Evolutionary conservation across 495 filamentous ascomycete genomes (phyloP), one percentile per base, ranked within the genome.

Genomic region (Hyaloscypha variabilis): DNA sequence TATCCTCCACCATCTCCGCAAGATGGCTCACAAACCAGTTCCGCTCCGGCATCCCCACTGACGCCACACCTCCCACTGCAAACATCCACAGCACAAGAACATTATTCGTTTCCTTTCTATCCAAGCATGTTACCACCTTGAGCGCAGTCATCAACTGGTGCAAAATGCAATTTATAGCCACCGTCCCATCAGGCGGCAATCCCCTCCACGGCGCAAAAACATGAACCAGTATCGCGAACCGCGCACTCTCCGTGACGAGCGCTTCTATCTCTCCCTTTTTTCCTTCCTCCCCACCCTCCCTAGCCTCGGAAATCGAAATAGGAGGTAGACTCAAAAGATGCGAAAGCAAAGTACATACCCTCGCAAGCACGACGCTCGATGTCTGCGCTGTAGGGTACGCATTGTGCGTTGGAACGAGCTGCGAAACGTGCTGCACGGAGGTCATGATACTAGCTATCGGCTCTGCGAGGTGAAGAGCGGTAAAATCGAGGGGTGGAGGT

Each of bases 381-480:
- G 39, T 67, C 17, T 51, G n/a, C 1, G 65, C 50, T 25, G 50
- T 58, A 8, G 59, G 28, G 26, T 67, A 67, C 1, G 58, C 50
- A 1, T 36, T 2, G 4, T 58, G 28, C 1, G 51, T 55, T 3
- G 65, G 58, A 24, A 67, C 65, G 6, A 63, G 52, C 36, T 67
- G 58, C 24, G 51, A 62, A 52, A 67, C 53, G 51, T 58, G 65
- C 36, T 67, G 65, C 17, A 67, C 29, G 1, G 65, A 67, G 26
- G 25, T 24, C 52, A 67, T 25, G 6, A 57, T 30, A 6, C 21
- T 29, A 14, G 61, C 50, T 5, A 63, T 57, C 3, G 26, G 17
- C 10, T 30, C 19, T 2, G 6, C 31, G 5, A 63, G 6, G 42
- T 46, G 26, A 3, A 62, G 19, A 2, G 23, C 1, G 4, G 23